Conservation (phyloP, 441 rosid genomes). For the Heliophila coronopifolia region DNA sequence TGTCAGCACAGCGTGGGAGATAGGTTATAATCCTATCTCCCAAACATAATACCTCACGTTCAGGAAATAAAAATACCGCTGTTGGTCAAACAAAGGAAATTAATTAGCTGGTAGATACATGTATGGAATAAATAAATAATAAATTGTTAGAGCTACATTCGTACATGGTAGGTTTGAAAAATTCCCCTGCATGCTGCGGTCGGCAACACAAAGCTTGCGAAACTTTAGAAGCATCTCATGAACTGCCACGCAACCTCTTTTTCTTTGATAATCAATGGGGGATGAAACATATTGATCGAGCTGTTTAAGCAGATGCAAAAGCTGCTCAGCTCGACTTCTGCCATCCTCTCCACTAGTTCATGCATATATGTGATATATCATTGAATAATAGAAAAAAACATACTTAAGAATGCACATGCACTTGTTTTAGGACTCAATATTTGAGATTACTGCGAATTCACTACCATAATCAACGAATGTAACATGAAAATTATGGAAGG, state of each 20-base stretch:
- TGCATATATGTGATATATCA: slow-evolving; percentile 20
- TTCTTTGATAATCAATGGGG: slow-evolving; percentile 80
- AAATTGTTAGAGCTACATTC: slow-evolving; percentile 17
- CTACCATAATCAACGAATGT: slow-evolving; percentile 6
- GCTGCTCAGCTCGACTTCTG: slow-evolving; percentile 97
- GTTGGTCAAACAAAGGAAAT: slow-evolving; percentile 32
- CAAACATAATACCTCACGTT: slow-evolving; percentile 87
- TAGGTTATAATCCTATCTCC: slow-evolving; percentile 91
- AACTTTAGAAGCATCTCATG: slow-evolving; percentile 90
- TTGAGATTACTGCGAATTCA: slow-evolving; percentile 3
- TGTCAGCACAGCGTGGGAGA: slow-evolving; percentile 99
- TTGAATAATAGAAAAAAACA: slow-evolving; percentile 25
- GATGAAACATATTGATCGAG: slow-evolving; percentile 84
- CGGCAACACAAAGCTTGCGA: slow-evolving; percentile 74
- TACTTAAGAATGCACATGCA: slow-evolving; percentile 1
- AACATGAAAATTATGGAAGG: slow-evolving; percentile 14
- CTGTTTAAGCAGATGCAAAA: slow-evolving; percentile 86
- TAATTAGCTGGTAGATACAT: slow-evolving; percentile 18
- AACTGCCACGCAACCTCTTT: slow-evolving; percentile 92
- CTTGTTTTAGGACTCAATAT: not conserved
- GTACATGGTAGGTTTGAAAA: slow-evolving; percentile 86
- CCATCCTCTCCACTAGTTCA: slow-evolving; percentile 97
- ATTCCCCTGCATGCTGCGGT: slow-evolving; percentile 63
- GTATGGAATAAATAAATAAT: slow-evolving; percentile 1
- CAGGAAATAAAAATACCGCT: slow-evolving; percentile 94